phyloP scores from a whole-genome alignment of 805 yeast species.

The Dipodascus geniculatus region DNA sequence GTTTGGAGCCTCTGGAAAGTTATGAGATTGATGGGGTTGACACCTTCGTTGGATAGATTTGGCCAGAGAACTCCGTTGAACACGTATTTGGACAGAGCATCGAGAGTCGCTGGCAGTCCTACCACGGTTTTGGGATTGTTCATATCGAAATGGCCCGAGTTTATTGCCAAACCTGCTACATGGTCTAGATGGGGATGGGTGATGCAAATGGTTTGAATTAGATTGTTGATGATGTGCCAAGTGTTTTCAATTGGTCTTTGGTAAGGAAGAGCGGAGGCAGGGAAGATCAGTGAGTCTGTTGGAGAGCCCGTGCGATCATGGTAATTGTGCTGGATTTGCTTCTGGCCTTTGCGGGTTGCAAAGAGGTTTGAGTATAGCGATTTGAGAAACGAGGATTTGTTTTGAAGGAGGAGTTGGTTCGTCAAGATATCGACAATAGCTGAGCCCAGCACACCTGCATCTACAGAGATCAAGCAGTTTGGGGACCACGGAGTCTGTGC shows the following conservation, averaged over 20 bases:
- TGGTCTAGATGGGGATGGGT: slow-evolving; percentile 87
- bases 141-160: slow-evolving; percentile 45
- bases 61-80: slow-evolving; percentile 84
- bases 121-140: slow-evolving; percentile 33
- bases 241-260: slow-evolving; percentile 11
- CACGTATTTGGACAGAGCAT: slow-evolving; percentile 39
- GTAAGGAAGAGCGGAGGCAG: neutral
- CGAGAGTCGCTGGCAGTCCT: slow-evolving; percentile 43
- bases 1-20: slow-evolving; percentile 8
- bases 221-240: slow-evolving; percentile 17
- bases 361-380: neutral
- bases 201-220: slow-evolving; percentile 28
- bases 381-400: neutral
- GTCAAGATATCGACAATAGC: slow-evolving; percentile 35
- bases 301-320: slow-evolving; percentile 1
- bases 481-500: slow-evolving; percentile 30
- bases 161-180: slow-evolving; percentile 52
- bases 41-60: slow-evolving; percentile 32
- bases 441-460: slow-evolving; percentile 68
- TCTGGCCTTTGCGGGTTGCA: neutral
- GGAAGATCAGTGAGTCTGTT: slow-evolving; percentile 2
- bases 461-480: slow-evolving; percentile 45
- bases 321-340: neutral
- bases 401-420: slow-evolving; percentile 2
- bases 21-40: slow-evolving; percentile 8